phyloP scores from a whole-genome alignment of 495 filamentous ascomycete genomes.

The Lepidopterella palustris region DNA sequence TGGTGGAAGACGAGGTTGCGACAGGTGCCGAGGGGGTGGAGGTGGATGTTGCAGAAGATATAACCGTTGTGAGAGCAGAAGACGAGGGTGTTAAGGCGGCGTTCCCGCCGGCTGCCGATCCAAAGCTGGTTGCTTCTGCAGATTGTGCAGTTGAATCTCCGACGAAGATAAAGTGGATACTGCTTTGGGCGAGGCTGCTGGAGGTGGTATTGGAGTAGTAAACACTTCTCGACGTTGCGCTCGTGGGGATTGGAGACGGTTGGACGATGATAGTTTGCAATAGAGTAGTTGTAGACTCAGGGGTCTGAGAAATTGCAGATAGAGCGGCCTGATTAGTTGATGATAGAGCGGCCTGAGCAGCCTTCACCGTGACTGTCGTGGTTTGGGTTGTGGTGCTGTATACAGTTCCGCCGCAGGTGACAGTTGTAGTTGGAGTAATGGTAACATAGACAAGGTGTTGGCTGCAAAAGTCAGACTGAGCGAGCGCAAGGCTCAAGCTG shows the following conservation, averaged over 20 bases:
- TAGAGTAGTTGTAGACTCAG: neutral
- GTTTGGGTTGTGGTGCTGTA: neutral
- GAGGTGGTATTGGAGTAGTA: neutral
- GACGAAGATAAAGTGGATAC: slow-evolving; percentile 1
- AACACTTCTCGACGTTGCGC: too few species aligned
- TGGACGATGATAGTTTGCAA: neutral
- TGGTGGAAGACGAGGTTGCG: slow-evolving; percentile 2
- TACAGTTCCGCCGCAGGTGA: neutral
- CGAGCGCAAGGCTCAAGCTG: slow-evolving; percentile 14
- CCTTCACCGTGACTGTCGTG: neutral
- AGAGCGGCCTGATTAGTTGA: slow-evolving; percentile 9
- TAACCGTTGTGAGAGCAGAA: neutral
- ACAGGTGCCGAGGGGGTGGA: neutral
- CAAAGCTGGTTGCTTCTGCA: too few species aligned
- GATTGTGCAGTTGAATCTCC: neutral
- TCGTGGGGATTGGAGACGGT: too few species aligned
- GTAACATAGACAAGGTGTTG: slow-evolving; percentile 11
- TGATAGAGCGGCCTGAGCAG: neutral
- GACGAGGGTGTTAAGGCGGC: neutral
- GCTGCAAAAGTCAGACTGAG: slow-evolving; percentile 3
- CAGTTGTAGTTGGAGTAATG: neutral
- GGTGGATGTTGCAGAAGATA: neutral
- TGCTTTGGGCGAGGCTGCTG: neutral
- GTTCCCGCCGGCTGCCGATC: neutral
- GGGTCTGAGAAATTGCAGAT: neutral